Base-by-base conservation (phyloP, 345 rosid species). In the Reutealis trisperma region DNA sequence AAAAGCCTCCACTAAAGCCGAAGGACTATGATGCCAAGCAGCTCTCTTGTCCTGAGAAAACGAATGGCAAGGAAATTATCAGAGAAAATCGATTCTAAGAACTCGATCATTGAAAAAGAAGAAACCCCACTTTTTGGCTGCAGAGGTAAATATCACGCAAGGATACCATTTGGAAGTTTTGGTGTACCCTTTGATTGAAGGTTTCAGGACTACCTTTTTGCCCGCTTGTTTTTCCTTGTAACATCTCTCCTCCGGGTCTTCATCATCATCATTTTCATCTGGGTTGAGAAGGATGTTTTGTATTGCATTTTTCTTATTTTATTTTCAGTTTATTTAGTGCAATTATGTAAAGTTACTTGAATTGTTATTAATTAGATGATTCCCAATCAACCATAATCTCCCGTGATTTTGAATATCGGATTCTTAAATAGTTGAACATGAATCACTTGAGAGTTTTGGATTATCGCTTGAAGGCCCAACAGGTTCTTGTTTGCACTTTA, bases 71-170 rank as follows among this genome's bases (percentile, higher is more conserved):
- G 12, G 44, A 41, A 52, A 30, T 59, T 22, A 25, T 73, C 58
- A 9, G 67, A 45, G n/a, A 25, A 47, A 45, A 44, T 18, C 1
- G 44, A 45, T 71, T 15, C 14, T 54, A 19, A 49, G 21, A 21
- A 24, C 3, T 7, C 9, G 19, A 32, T 70, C 2, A 60, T 47
- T 13, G 55, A 51, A 51, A 15, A 12, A 55, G 55, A 32, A 16
- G 24, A 42, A 41, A 66, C 2, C 13, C 55, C 19, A 21, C 10
- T 67, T 19, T 34, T 54, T 71, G 19, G 49, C 70, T 54, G 63
- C 60, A 71, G 74, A 71, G 74, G 47, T 34, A 32, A 71, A 21
- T 49, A 34, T 52, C 73, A 1, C 30, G 12, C 61, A 30, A 34
- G 45, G 16, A 24, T 25, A 24, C 6, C 30, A 30, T 22, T 10